These are phyloP conservation scores for Cornus suecica DNA, from an alignment of 148 eudicot species.

Conservation along the genomic window DNA sequence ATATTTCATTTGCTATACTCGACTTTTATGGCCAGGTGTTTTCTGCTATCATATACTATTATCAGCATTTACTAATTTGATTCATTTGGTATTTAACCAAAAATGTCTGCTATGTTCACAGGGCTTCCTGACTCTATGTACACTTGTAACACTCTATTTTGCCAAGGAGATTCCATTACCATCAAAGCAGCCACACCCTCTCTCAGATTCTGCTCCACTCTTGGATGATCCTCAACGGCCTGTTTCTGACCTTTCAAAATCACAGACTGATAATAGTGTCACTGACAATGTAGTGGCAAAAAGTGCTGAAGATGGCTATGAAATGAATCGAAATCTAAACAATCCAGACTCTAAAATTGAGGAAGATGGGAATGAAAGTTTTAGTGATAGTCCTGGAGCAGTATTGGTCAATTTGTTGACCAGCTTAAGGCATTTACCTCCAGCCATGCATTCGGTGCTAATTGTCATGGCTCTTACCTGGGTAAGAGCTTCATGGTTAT, in stretches of 20 bases:
- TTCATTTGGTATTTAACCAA: not conserved
- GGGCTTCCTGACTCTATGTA: slow-evolving; percentile 77
- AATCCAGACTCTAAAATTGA: slow-evolving; percentile 33
- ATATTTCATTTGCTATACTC: not conserved
- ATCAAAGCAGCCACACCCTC: slow-evolving; percentile 30
- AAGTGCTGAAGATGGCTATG: slow-evolving; percentile 23
- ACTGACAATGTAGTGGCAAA: slow-evolving; percentile 25
- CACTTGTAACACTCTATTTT: slow-evolving; percentile 83
- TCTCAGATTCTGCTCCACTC: slow-evolving; percentile 81
- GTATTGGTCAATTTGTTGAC: slow-evolving; percentile 84
- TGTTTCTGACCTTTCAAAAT: slow-evolving; percentile 39
- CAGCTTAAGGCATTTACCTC: slow-evolving; percentile 88
- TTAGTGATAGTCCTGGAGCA: slow-evolving; percentile 70
- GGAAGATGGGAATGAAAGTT: slow-evolving; percentile 40
- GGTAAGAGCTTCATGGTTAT: slow-evolving; percentile 43
- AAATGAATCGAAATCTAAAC: slow-evolving; percentile 20
- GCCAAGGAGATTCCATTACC: slow-evolving; percentile 86
- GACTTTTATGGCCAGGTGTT: not conserved
- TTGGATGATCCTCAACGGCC: slow-evolving; percentile 45
- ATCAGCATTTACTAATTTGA: not conserved
- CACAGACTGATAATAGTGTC: slow-evolving; percentile 24
- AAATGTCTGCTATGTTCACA: slow-evolving; percentile 23
- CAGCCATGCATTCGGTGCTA: slow-evolving; percentile 86
- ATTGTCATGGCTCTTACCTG: slow-evolving; percentile 88
- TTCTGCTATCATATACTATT: not conserved